Evolutionary conservation across 768 basidiomycete species (phyloP).

Genomic region (Pholiota microspora): DNA sequence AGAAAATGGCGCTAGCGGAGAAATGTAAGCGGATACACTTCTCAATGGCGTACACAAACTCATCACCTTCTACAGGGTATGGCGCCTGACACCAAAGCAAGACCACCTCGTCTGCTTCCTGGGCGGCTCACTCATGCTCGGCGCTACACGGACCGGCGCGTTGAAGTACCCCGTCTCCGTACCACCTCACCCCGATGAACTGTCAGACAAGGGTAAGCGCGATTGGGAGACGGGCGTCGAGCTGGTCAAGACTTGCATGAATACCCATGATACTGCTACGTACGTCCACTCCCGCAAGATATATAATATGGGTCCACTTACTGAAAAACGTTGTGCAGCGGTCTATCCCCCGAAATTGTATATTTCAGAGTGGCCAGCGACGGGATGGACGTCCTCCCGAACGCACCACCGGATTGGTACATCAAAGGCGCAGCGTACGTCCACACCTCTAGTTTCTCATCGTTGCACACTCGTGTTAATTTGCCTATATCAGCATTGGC

Average conservation of each 20-base stretch:
- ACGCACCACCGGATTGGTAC: slow-evolving; percentile 76
- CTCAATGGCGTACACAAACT: background rate
- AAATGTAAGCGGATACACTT: slow-evolving; percentile 29
- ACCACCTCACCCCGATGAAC: slow-evolving; percentile 62
- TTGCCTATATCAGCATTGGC: slow-evolving; percentile 27
- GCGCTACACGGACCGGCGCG: slow-evolving; percentile 71
- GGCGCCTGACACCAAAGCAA: slow-evolving; percentile 83
- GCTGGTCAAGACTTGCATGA: slow-evolving; percentile 85
- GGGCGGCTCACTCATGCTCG: slow-evolving; percentile 88
- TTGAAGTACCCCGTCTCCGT: slow-evolving; percentile 52
- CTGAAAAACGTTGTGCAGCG: slow-evolving; percentile 40
- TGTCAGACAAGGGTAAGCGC: slow-evolving; percentile 60
- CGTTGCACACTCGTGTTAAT: no score
- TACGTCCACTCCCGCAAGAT: slow-evolving; percentile 45
- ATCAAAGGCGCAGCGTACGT: slow-evolving; percentile 76
- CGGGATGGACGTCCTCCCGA: slow-evolving; percentile 39
- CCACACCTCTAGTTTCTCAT: background rate
- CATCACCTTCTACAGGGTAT: slow-evolving; percentile 40
- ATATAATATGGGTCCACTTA: background rate
- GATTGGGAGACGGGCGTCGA: slow-evolving; percentile 84
- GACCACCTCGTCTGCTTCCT: slow-evolving; percentile 97
- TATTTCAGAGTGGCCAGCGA: slow-evolving; percentile 75
- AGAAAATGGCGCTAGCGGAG: slow-evolving; percentile 36
- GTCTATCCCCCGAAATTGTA: slow-evolving; percentile 86
- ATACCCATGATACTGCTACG: slow-evolving; percentile 82